phyloP scores from a whole-genome alignment of 2,329 filamentous ascomycete genomes.

The Camillea tinctor region DNA sequence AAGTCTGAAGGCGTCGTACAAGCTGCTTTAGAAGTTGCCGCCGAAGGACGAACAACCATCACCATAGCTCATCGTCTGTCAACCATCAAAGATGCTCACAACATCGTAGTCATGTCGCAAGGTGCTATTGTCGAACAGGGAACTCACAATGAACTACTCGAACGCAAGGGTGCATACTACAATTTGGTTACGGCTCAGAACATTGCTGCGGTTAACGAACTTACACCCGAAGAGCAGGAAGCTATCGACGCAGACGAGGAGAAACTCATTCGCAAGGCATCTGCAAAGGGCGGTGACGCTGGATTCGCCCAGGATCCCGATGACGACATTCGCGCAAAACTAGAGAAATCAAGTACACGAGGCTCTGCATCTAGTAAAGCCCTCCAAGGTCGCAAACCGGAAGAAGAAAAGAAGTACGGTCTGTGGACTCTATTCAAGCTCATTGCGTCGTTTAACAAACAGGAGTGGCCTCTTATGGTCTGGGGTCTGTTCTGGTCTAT shows the following conservation, averaged over 20 bases:
- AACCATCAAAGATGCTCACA: slow-evolving; percentile 90
- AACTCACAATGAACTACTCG: slow-evolving; percentile 76
- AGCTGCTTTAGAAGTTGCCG: slow-evolving; percentile 82
- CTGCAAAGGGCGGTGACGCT: slow-evolving; percentile 37
- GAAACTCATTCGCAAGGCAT: slow-evolving; percentile 48
- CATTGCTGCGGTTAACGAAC: slow-evolving; percentile 62
- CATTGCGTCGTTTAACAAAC: slow-evolving; percentile 74
- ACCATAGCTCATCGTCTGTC: slow-evolving; percentile 94
- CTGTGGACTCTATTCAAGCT: slow-evolving; percentile 76
- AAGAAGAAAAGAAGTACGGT: slow-evolving; percentile 59
- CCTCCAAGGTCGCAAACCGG: slow-evolving; percentile 54
- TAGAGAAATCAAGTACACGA: slow-evolving; percentile 54
- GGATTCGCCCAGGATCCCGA: slow-evolving; percentile 56
- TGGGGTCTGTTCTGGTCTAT: slow-evolving; percentile 70
- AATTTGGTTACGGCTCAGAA: slow-evolving; percentile 86
- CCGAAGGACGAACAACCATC: slow-evolving; percentile 87
- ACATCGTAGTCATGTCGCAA: slow-evolving; percentile 88
- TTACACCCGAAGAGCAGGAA: slow-evolving; percentile 51
- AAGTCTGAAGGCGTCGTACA: slow-evolving; percentile 95
- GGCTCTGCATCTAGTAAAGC: slow-evolving; percentile 69
- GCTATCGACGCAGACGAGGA: slow-evolving; percentile 50
- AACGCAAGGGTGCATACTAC: slow-evolving; percentile 70
- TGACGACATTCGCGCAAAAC: slow-evolving; percentile 58
- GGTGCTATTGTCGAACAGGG: slow-evolving; percentile 92
- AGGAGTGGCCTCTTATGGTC: slow-evolving; percentile 70